phyloP scores from a whole-genome alignment of 352 stramenopile genomes.

The Phytopythium chamaehyphon region DNA sequence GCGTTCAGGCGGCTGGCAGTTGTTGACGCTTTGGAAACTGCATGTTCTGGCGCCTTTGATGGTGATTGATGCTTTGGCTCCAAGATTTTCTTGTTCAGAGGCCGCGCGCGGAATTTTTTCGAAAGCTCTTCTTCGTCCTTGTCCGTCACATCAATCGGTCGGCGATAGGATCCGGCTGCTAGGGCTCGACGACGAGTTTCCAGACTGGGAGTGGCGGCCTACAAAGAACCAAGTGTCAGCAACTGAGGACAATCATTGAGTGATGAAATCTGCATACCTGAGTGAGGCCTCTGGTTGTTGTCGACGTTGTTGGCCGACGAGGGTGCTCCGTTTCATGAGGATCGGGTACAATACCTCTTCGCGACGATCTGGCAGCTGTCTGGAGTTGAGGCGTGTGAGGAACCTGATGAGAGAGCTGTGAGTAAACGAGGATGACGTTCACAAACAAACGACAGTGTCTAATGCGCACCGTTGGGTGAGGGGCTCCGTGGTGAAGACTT shows the following conservation, averaged over 20 bases:
- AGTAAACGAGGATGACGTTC: background rate
- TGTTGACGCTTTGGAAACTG: conserved; percentile 42
- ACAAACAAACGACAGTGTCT: background rate
- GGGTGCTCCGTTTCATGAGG: background rate
- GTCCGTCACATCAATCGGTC: conserved; percentile 53
- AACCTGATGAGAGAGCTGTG: conserved; percentile 4
- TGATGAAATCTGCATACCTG: conserved; percentile 20
- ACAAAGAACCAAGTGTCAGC: background rate
- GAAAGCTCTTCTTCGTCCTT: conserved; percentile 68
- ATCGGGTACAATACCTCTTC: conserved; percentile 5
- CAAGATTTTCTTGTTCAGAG: conserved; percentile 56
- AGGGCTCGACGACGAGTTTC: conserved; percentile 57
- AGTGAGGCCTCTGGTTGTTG: conserved; percentile 18
- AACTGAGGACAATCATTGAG: conserved; percentile 1
- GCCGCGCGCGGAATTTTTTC: conserved; percentile 73
- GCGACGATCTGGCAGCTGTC: conserved; percentile 31
- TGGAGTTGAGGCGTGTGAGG: conserved; percentile 35
- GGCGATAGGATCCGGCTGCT: conserved; percentile 38
- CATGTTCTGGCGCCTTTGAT: conserved; percentile 36
- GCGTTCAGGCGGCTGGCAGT: conserved; percentile 28
- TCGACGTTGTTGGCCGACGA: background rate
- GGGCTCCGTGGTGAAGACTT: background rate
- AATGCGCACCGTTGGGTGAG: conserved; percentile 1
- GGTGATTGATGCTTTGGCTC: conserved; percentile 29
- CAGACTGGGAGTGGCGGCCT: conserved; percentile 63